A percentile compares a stretch with the other conserved stretches of the same genome.
Conservation (phyloP, 2,329 filamentous ascomycete genomes). For the Claviceps lovelessii region DNA sequence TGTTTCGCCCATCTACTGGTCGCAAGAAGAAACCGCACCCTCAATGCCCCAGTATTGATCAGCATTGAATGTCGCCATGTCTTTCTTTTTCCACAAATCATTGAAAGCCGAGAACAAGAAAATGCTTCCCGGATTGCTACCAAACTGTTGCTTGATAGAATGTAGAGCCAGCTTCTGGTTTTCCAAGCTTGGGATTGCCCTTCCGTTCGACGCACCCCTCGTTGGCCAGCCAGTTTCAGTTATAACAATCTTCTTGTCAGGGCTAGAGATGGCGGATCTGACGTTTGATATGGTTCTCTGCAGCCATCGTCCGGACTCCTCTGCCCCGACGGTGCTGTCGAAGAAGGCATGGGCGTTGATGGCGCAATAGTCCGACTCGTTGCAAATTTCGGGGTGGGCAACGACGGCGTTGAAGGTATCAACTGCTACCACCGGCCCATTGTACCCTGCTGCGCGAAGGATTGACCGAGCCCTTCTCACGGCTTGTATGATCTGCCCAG, state of each 20-base stretch:
- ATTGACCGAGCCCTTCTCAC: conserved; percentile 41
- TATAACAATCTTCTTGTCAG: conserved; percentile 60
- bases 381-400: conserved; percentile 53
- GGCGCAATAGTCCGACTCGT: conserved; percentile 62
- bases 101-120: conserved; percentile 71
- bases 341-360: conserved; percentile 80
- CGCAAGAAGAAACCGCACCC: conserved; percentile 15
- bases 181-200: conserved; percentile 51
- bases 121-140: conserved; percentile 33
- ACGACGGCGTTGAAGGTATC: conserved; percentile 63
- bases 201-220: conserved; percentile 48
- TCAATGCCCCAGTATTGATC: conserved; percentile 66
- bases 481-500: conserved; percentile 40
- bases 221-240: conserved; percentile 80
- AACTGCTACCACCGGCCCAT: conserved; percentile 61
- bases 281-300: conserved; percentile 36
- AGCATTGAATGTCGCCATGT: conserved; percentile 46
- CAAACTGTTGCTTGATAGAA: conserved; percentile 48
- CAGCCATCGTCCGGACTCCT: conserved; percentile 54
- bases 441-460: conserved; percentile 50
- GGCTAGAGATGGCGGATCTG: conserved; percentile 29
- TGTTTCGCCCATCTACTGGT: neutral
- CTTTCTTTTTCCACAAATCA: conserved; percentile 61
- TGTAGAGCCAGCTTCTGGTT: conserved; percentile 54
- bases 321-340: conserved; percentile 45